These are phyloP conservation scores for Sordaria brevicollis DNA, from an alignment of 495 filamentous ascomycete genomes.

Conservation along the genomic window DNA sequence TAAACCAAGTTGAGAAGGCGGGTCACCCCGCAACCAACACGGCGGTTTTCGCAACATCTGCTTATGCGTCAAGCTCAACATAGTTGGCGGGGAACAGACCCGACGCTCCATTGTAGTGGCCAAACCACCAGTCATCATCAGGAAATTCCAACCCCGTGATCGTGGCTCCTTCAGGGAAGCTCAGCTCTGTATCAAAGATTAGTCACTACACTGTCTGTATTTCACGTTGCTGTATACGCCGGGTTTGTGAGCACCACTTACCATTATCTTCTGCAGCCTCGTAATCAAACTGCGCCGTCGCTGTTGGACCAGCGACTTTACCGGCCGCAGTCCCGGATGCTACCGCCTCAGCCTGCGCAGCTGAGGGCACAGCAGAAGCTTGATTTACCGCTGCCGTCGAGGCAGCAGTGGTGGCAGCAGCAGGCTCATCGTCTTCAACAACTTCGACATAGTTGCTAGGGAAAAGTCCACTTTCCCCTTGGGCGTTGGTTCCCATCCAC, in stretches of 20 bases:
- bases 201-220: slow-evolving; percentile 1
- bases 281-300: slow-evolving; percentile 88
- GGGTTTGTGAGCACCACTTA: slow-evolving; percentile 13
- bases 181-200: slow-evolving; percentile 47
- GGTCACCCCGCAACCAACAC: neutral
- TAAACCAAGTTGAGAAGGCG: neutral
- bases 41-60: neutral
- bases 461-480: slow-evolving; percentile 80
- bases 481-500: slow-evolving; percentile 86
- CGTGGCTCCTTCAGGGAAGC: slow-evolving; percentile 80
- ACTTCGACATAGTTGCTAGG: slow-evolving; percentile 95
- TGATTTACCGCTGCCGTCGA: slow-evolving; percentile 15
- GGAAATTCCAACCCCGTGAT: slow-evolving; percentile 75
- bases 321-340: slow-evolving; percentile 18
- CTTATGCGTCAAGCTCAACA: slow-evolving; percentile 53
- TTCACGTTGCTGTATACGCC: neutral
- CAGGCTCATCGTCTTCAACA: slow-evolving; percentile 44
- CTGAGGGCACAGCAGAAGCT: slow-evolving; percentile 23
- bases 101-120: slow-evolving; percentile 63
- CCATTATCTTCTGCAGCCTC: slow-evolving; percentile 95
- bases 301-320: slow-evolving; percentile 45
- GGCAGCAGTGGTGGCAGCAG: slow-evolving; percentile 16
- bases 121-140: slow-evolving; percentile 98
- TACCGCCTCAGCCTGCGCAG: slow-evolving; percentile 10
- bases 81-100: slow-evolving; percentile 93